Base-by-base conservation (phyloP, 805 yeast genomes). In the Candida maris region DNA sequence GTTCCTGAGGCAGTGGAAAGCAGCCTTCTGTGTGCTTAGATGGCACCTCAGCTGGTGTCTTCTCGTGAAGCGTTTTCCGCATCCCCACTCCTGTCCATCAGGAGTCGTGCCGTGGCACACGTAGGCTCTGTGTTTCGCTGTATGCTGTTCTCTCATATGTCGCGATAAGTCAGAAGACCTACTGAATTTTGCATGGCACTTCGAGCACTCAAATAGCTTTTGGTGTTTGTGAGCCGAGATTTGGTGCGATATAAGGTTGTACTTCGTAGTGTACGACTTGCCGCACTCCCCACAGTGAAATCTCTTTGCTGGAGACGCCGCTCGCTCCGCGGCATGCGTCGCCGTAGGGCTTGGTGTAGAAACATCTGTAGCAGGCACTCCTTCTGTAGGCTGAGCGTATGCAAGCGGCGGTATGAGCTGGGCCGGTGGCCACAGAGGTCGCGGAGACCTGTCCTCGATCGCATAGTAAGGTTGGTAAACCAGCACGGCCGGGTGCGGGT, bases 201-300 rank as follows among this genome's bases (percentile, higher is more conserved):
- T 44, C 6, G 48, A 27, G 39, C 54, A 51, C 35, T 41, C 39
- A 35, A 54, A 54, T 8, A 51, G 30, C 27, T 54, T 54, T 27
- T 51, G 55, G 27, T 38, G 42, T 24, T 46, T 49, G 35, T 54
- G 59, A 12, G 45, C 57, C 2, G 56, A 51, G 6, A 54, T 37
- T 41, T 48, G 48, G 41, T 54, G 59, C 3, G 55, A 50, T 9
- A 54, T 44, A 20, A 54, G 33, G 24, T 54, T 54, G 39, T 54
- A 57, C 27, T 52, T 54, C 33, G 57, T 37, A 4, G 59, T 54
- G 34, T 54, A 54, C 4, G 57, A 46, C 32, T 54, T 54, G 24
- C 28, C 34, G 34, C 59, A 54, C 26, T 40, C 37, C 34, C 49
- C 55, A 40, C 59, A 54, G 23, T 43, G 38, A 39, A 54, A 54